Percentiles rank a stretch among this genome's conserved stretches.
phyloP scores from a whole-genome alignment of 768 basidiomycete species.

The Lanmaoa rubissima region DNA sequence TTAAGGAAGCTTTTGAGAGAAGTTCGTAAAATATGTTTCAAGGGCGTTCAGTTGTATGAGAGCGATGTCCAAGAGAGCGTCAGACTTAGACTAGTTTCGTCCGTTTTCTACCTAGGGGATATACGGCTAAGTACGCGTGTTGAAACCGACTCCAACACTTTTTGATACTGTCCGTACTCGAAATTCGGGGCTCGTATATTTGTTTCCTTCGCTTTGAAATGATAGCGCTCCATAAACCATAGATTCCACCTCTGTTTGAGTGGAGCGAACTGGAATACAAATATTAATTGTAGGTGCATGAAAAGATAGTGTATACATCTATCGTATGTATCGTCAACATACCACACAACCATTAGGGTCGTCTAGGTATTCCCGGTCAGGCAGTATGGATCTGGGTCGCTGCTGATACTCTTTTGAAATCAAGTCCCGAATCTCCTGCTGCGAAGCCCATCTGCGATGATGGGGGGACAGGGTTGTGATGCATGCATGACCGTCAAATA shows the following conservation, averaged over 20 bases:
- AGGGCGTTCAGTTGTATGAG: no score
- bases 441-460: slow-evolving; percentile 19
- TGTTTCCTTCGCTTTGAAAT: background rate
- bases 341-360: slow-evolving; percentile 13
- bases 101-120: background rate
- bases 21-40: no score
- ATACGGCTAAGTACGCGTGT: no score
- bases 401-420: slow-evolving; percentile 9
- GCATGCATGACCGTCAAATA: slow-evolving; percentile 32
- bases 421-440: slow-evolving; percentile 12
- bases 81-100: slow-evolving; percentile 40
- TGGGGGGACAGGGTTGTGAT: slow-evolving; percentile 20
- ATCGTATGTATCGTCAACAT: slow-evolving; percentile 12
- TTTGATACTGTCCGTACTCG: no score
- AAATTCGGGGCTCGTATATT: background rate
- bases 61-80: slow-evolving; percentile 82
- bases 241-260: background rate
- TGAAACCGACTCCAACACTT: background rate
- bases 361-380: slow-evolving; percentile 8
- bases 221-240: slow-evolving; percentile 1
- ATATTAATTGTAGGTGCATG: slow-evolving; percentile 1
- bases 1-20: no score
- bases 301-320: background rate
- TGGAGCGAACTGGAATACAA: background rate
- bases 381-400: background rate